Conservation (phyloP, 257 asterid species). For the Solanum chiquidenum region DNA sequence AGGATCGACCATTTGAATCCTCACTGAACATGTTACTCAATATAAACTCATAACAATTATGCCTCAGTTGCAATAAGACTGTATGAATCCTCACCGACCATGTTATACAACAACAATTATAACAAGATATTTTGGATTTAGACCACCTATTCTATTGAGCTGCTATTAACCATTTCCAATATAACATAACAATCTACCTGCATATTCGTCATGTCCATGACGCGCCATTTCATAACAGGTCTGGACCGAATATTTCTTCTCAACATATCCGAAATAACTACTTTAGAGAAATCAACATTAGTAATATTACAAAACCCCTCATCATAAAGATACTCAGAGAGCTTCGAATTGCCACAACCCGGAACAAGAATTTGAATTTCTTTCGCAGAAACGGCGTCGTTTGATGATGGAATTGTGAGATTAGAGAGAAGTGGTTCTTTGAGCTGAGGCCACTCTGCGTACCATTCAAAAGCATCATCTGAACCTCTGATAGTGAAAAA, state of each 20-base stretch:
- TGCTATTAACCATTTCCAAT: background rate
- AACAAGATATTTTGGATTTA: too few relatives aligned
- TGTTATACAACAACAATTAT: background rate
- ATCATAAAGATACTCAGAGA: slow-evolving; percentile 81
- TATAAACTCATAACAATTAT: background rate
- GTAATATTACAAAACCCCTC: slow-evolving; percentile 54
- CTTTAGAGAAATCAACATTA: slow-evolving; percentile 85
- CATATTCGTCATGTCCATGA: slow-evolving; percentile 89
- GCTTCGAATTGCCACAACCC: slow-evolving; percentile 92
- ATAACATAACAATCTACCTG: slow-evolving; percentile 21
- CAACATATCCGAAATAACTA: slow-evolving; percentile 76
- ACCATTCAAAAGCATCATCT: slow-evolving; percentile 87
- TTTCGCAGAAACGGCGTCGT: background rate
- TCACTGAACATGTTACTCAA: background rate
- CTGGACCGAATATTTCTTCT: slow-evolving; percentile 60
- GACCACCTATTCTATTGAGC: background rate
- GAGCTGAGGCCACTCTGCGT: slow-evolving; percentile 79
- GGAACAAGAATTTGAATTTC: slow-evolving; percentile 59
- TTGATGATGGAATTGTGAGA: slow-evolving; percentile 5
- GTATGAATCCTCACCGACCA: background rate
- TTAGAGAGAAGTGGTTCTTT: slow-evolving; percentile 27
- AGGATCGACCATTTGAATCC: background rate
- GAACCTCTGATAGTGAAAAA: slow-evolving; percentile 67
- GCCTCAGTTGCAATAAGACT: background rate
- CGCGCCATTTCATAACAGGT: slow-evolving; percentile 91